Percentiles rank a stretch among this genome's conserved stretches.
These are phyloP conservation scores for Excoecaria cochinchinensis DNA, from an alignment of 345 rosid genomes.

Conservation along the genomic window DNA sequence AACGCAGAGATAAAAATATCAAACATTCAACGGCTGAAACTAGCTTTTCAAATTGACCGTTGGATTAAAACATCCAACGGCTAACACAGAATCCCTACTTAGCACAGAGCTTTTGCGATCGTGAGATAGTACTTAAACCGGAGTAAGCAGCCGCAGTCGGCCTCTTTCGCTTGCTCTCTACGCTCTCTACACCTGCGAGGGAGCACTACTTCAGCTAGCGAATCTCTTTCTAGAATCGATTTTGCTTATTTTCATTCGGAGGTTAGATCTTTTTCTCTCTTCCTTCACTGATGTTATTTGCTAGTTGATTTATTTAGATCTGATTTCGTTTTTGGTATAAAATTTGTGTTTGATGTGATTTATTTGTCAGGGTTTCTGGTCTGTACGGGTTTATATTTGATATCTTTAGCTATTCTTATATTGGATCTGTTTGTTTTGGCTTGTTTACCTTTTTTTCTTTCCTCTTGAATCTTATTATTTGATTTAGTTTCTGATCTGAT, in stretches of 20 bases:
- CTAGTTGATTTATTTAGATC: not conserved
- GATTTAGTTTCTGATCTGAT: not conserved
- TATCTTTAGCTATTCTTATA: not conserved
- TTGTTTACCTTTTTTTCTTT: not conserved
- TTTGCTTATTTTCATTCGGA: not conserved
- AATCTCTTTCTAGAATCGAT: not conserved
- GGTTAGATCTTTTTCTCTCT: slow-evolving; percentile 8
- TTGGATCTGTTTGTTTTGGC: not conserved
- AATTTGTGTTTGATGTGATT: not conserved
- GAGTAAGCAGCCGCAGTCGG: not conserved
- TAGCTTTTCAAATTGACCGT: not conserved
- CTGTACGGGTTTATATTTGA: not conserved
- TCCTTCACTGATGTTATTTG: too few species aligned
- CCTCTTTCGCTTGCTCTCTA: slow-evolving; percentile 1
- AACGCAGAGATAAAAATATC: not conserved
- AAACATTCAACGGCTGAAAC: not conserved
- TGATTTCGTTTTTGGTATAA: not conserved
- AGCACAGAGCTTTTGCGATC: not conserved
- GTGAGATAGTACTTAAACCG: not conserved
- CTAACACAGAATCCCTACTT: slow-evolving; percentile 5
- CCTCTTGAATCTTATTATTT: not conserved
- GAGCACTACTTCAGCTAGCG: not conserved
- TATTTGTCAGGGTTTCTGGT: not conserved
- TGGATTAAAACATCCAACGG: slow-evolving; percentile 11
- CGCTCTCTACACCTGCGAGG: slow-evolving; percentile 3